Base-by-base conservation (phyloP, 169 alveolate genomes). In the Eimeria falciformis region DNA sequence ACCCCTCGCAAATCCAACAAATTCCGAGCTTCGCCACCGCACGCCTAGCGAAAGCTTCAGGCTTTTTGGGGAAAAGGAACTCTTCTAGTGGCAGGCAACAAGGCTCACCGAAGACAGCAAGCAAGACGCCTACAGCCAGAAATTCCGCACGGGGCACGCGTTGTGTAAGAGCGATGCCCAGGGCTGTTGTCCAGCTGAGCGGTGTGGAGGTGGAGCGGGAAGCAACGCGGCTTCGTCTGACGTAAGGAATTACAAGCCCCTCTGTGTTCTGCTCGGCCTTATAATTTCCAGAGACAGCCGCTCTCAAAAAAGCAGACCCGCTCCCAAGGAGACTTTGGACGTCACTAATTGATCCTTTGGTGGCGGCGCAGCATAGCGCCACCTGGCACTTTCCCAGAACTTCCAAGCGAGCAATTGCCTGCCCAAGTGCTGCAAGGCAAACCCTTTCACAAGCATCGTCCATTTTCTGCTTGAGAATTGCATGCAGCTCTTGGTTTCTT, bases 391-490 rank as follows among this genome's bases (percentile, higher is more conserved):
- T 71, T 27, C 83, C 33, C 4, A 33, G 1, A 14, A 40, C 58
- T 43, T 71, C 83, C 12, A 71, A 56, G 58, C 55, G 53, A 12
- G 83, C 83, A 0, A 71, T 21, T 5, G 83, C 83, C 58, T 71
- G 53, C 21, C 58, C 83, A 5, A 71, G 27, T 5, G 83, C 55
- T 23, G 33, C 33, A 25, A 71, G 83, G 25, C 83, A 71, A 11
- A 71, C 43, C 12, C 23, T 12, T 29, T 71, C 83, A 7, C 83
- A 14, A 40, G 83, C 83, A 18, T 43, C 58, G 5, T 17, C 37
- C 83, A 71, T 71, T 18, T 71, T 71, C 29, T 71, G 83, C 21
- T 27, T 71, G 5, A 71, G 83, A 5, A 71, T 40, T 58, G 11
- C 58, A 50, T 71, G 83, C 21, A 71, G 83, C 27, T 71, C 83